Evolutionary conservation across 2,329 filamentous ascomycete species (phyloP).

Genomic region (Sordariomycetes sp.): DNA sequence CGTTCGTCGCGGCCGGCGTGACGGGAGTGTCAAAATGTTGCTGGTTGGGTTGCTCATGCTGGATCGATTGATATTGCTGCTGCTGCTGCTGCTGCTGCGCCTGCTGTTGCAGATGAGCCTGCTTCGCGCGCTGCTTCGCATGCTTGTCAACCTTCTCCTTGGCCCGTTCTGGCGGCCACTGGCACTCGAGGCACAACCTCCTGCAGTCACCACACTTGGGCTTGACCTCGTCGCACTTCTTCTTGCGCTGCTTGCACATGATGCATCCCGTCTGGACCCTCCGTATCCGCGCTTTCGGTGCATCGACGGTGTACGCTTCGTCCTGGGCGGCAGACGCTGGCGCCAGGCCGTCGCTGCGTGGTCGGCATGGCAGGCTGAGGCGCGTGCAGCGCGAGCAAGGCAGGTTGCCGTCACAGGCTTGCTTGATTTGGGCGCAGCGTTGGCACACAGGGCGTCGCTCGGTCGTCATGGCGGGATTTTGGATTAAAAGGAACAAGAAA

Average conservation of each 20-base stretch:
- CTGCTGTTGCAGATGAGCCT: not conserved
- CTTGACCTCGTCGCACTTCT: conserved; percentile 37
- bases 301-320: conserved; percentile 5
- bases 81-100: not conserved
- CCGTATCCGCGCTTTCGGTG: conserved; percentile 21
- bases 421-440: conserved; percentile 25
- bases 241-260: conserved; percentile 35
- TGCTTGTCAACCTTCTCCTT: no score
- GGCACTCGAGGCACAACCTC: conserved; percentile 22
- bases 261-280: conserved; percentile 29
- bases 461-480: not conserved
- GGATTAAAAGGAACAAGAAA: no score
- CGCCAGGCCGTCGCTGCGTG: conserved; percentile 7
- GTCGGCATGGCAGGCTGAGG: conserved; percentile 20
- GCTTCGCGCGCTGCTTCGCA: not conserved
- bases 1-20: not conserved
- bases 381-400: conserved; percentile 22
- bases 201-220: conserved; percentile 29
- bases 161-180: conserved; percentile 14
- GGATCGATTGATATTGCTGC: not conserved
- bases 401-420: conserved; percentile 21
- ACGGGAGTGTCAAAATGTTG: no score
- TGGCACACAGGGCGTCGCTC: conserved; percentile 14
- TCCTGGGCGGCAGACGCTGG: not conserved
- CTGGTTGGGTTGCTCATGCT: not conserved